phyloP scores from a whole-genome alignment of 805 yeast genomes.

The Nakazawaea pomicola region DNA sequence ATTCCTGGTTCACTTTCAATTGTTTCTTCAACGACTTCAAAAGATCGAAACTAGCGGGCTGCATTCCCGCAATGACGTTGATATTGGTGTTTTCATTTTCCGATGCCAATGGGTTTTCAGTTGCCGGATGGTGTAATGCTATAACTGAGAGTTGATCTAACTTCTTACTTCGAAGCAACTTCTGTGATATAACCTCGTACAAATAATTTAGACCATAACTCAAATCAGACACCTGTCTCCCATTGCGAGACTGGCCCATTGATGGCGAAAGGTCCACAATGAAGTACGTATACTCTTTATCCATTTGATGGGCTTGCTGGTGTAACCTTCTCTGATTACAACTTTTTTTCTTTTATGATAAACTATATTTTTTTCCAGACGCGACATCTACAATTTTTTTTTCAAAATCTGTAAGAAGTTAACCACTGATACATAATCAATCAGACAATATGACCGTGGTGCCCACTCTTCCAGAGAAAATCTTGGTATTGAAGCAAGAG shows the following conservation, averaged over 20 bases:
- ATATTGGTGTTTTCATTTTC: slow-evolving; percentile 19
- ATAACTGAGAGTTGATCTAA: slow-evolving; percentile 21
- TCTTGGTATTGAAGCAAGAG: slow-evolving; percentile 30
- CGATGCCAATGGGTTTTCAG: slow-evolving; percentile 20
- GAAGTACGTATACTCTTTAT: slow-evolving; percentile 26
- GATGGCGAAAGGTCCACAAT: slow-evolving; percentile 46
- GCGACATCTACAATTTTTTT: background rate
- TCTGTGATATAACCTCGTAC: slow-evolving; percentile 30
- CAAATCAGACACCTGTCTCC: slow-evolving; percentile 37
- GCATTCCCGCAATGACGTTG: slow-evolving; percentile 14
- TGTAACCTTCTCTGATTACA: background rate
- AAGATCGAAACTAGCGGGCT: slow-evolving; percentile 17
- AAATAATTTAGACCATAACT: slow-evolving; percentile 36
- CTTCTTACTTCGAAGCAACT: slow-evolving; percentile 22
- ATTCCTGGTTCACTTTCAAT: slow-evolving; percentile 16
- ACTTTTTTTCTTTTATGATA: background rate
- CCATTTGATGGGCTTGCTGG: slow-evolving; percentile 2
- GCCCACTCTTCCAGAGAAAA: slow-evolving; percentile 15
- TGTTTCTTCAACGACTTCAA: slow-evolving; percentile 13
- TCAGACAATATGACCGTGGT: background rate
- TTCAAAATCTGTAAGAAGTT: background rate
- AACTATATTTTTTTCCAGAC: background rate
- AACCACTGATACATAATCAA: background rate
- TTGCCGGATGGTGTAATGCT: slow-evolving; percentile 21
- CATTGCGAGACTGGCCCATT: slow-evolving; percentile 33